These are phyloP conservation scores for Aquilaria malaccensis DNA, from an alignment of 345 rosid species.

Conservation along the genomic window DNA sequence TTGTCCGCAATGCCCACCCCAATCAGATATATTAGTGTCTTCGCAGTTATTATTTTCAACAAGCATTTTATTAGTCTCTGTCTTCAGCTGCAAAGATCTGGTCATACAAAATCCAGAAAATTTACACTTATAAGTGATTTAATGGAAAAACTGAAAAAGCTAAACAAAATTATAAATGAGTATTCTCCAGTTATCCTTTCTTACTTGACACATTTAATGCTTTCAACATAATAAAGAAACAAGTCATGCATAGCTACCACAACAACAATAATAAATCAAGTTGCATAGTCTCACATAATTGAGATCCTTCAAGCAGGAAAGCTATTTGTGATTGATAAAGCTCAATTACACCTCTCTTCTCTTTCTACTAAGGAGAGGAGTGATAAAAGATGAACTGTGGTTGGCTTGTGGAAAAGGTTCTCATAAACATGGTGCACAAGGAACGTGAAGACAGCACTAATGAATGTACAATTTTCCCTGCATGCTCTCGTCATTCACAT, in stretches of 20 bases:
- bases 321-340: too few species aligned
- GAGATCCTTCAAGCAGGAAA: background rate
- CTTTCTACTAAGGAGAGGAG: too few species aligned
- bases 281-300: background rate
- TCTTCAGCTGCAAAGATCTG: slow-evolving; percentile 19
- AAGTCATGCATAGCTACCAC: background rate
- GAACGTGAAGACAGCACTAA: too few species aligned
- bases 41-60: slow-evolving; percentile 13
- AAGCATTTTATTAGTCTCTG: slow-evolving; percentile 15
- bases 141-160: background rate
- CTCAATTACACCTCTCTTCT: too few species aligned
- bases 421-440: too few species aligned
- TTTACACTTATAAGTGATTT: slow-evolving; percentile 1
- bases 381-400: too few species aligned
- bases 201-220: too few species aligned
- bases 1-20: slow-evolving; percentile 7
- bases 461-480: too few species aligned
- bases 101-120: slow-evolving; percentile 13
- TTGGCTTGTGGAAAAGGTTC: too few species aligned
- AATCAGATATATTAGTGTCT: slow-evolving; percentile 14
- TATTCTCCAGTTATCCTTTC: background rate
- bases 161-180: background rate
- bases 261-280: background rate
- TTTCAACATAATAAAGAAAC: background rate
- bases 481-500: too few species aligned